These are phyloP conservation scores for Lasiosphaeria hispida DNA, from an alignment of 495 filamentous ascomycete genomes.

Conservation along the genomic window DNA sequence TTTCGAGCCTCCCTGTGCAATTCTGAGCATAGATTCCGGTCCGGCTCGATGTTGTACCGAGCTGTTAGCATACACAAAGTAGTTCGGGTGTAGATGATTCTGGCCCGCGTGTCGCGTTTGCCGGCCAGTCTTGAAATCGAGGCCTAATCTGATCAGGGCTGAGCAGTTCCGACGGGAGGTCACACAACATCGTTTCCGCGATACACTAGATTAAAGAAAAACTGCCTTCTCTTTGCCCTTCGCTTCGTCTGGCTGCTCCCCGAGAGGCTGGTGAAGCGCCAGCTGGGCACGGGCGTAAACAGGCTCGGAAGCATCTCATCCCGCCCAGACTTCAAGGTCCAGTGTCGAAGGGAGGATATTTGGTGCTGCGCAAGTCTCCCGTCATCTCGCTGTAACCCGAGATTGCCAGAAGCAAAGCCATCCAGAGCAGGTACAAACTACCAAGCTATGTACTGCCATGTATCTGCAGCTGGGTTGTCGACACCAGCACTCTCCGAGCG, in stretches of 20 bases:
- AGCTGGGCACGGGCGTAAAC: not conserved
- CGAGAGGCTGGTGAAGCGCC: slow-evolving; percentile 12
- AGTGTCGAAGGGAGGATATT: not conserved
- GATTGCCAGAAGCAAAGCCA: no score
- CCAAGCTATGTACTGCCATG: no score
- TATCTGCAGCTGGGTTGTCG: no score
- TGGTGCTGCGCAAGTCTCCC: not conserved
- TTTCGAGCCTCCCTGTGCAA: no score
- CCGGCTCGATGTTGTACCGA: not conserved
- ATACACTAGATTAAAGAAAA: not conserved
- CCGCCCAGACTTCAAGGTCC: not conserved
- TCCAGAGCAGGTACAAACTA: no score
- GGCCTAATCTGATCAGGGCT: not conserved
- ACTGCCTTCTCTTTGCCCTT: not conserved
- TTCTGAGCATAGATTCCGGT: no score
- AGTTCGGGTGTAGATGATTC: not conserved
- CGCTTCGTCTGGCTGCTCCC: not conserved
- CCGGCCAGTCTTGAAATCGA: not conserved
- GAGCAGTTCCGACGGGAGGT: not conserved
- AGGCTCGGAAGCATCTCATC: not conserved
- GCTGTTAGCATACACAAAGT: not conserved
- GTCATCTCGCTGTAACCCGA: not conserved
- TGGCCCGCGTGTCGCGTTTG: not conserved
- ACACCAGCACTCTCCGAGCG: no score
- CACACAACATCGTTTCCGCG: not conserved